Percentiles rank a stretch among this genome's conserved stretches.
Evolutionary conservation across 2,329 filamentous ascomycete genomes (phyloP).

Genomic region (Chalaropsis ovoidea): DNA sequence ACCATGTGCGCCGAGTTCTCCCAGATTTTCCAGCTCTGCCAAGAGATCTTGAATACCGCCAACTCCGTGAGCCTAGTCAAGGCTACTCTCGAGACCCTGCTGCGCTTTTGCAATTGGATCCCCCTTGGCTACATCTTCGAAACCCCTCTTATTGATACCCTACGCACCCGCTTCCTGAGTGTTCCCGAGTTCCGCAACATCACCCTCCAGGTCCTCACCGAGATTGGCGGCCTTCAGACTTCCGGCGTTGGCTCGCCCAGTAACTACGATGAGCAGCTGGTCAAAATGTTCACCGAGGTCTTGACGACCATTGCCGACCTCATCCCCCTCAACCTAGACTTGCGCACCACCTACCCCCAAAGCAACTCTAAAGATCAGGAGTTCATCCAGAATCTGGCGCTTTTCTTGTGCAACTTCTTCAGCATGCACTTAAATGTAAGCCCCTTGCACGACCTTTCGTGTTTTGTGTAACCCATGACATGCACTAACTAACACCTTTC

Average conservation of each 20-base stretch:
- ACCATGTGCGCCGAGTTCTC: slow-evolving; percentile 99
- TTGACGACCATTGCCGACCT: slow-evolving; percentile 86
- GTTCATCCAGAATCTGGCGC: slow-evolving; percentile 90
- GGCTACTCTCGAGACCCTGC: slow-evolving; percentile 88
- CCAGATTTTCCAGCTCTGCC: slow-evolving; percentile 94
- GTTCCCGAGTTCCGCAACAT: slow-evolving; percentile 93
- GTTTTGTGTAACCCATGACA: slow-evolving; percentile 17
- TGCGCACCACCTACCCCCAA: slow-evolving; percentile 81
- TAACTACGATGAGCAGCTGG: slow-evolving; percentile 87
- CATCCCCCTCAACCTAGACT: slow-evolving; percentile 78
- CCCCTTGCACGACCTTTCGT: slow-evolving; percentile 23
- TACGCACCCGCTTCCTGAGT: slow-evolving; percentile 85
- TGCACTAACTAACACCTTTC: slow-evolving; percentile 24
- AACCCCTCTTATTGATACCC: slow-evolving; percentile 87
- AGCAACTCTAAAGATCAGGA: slow-evolving; percentile 93
- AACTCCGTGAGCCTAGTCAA: slow-evolving; percentile 82
- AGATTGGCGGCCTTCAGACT: slow-evolving; percentile 89
- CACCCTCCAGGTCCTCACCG: slow-evolving; percentile 90
- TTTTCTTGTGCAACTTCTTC: slow-evolving; percentile 97
- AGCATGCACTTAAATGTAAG: slow-evolving; percentile 75
- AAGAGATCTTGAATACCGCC: slow-evolving; percentile 84
- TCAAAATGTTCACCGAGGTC: slow-evolving; percentile 97
- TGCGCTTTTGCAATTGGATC: slow-evolving; percentile 98
- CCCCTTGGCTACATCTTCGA: slow-evolving; percentile 98
- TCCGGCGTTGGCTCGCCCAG: slow-evolving; percentile 55